Base-by-base conservation (phyloP, 108 stramenopile genomes). In the Stephanodiscus triporus region DNA sequence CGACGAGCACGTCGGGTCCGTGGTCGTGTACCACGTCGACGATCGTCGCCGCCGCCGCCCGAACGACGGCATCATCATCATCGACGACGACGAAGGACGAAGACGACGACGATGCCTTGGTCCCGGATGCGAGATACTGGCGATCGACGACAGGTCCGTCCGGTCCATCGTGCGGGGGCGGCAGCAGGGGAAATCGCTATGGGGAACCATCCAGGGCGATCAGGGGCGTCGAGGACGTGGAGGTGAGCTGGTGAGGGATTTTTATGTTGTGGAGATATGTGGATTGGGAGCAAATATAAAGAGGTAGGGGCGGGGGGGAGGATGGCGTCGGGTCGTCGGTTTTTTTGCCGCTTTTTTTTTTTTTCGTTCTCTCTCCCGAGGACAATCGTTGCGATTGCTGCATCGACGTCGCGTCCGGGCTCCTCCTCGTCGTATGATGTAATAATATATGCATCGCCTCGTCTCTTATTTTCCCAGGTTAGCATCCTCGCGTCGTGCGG, bases 41-140 rank as follows among this genome's bases (percentile, higher is more conserved):
- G 13, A 45, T 40, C 40, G 40, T n/a, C n/a, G n/a, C n/a, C n/a
- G n/a, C n/a, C n/a, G n/a, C n/a, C n/a, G n/a, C n/a, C n/a, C n/a
- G n/a, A n/a, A n/a, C n/a, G n/a, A n/a, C n/a, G n/a, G n/a, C n/a
- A n/a, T n/a, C n/a, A n/a, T n/a, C n/a, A n/a, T n/a, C n/a, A n/a
- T n/a, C 69, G 63, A 45, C 29, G 54, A 37, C 53, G 61, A 34
- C 32, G 32, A 5, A 5, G 26, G 20, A 40, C 16, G 64, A 65
- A 4, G 32, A 56, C 22, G 38, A 58, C 27, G 53, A 63, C 6
- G 36, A 66, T 13, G 22, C 16, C 23, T 71, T 0, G 1, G 45
- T 16, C 58, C n/a, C 16, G 70, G 70, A 40, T 71, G 77, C 59
- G 77, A 78, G 22, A 38, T 78, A 17, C 58, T 78, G 9, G 23